A percentile compares a stretch with the other conserved stretches of the same genome.
These are phyloP conservation scores for Coleophoma crateriformis DNA, from an alignment of 2,329 filamentous ascomycete species.

Conservation along the genomic window DNA sequence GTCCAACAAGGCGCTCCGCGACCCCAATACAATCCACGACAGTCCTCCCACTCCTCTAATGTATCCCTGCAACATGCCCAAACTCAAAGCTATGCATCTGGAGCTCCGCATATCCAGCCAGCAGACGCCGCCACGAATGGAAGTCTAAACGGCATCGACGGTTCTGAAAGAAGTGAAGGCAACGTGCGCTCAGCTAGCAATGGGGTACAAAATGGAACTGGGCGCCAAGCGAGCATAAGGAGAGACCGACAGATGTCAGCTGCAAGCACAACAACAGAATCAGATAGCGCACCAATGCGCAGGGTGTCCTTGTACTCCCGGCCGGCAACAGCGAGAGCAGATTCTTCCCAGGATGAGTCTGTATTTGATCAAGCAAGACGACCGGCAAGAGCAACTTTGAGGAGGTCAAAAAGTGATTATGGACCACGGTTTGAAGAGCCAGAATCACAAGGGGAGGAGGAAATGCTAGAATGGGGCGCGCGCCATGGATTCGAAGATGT, in stretches of 20 bases:
- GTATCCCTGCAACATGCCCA: constrained; percentile 18
- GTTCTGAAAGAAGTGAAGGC: not conserved
- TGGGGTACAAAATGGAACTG: constrained; percentile 4
- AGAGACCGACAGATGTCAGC: not conserved
- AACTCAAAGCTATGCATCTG: constrained; percentile 18
- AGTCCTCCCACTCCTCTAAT: constrained; percentile 21
- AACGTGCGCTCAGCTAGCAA: constrained; percentile 17
- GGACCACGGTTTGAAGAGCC: constrained; percentile 34
- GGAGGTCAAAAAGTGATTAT: constrained; percentile 46
- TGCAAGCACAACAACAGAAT: not conserved
- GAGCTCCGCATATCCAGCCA: constrained; percentile 11
- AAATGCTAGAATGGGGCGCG: constrained; percentile 28
- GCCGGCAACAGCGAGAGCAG: constrained; percentile 13
- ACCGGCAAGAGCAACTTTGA: constrained; percentile 19
- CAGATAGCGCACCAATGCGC: not conserved
- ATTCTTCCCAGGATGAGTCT: constrained; percentile 23
- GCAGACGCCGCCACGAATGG: constrained; percentile 15
- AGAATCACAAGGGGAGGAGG: constrained; percentile 17
- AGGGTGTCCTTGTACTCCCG: constrained; percentile 6
- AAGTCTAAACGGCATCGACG: constrained; percentile 8
- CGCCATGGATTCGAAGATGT: constrained; percentile 71
- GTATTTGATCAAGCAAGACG: constrained; percentile 15
- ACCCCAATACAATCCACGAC: constrained; percentile 22
- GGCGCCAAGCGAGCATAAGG: not conserved
- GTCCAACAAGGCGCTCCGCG: constrained; percentile 21